Base-by-base conservation (phyloP, 768 basidiomycete genomes). In the Tylopilus cervinicoccineus region DNA sequence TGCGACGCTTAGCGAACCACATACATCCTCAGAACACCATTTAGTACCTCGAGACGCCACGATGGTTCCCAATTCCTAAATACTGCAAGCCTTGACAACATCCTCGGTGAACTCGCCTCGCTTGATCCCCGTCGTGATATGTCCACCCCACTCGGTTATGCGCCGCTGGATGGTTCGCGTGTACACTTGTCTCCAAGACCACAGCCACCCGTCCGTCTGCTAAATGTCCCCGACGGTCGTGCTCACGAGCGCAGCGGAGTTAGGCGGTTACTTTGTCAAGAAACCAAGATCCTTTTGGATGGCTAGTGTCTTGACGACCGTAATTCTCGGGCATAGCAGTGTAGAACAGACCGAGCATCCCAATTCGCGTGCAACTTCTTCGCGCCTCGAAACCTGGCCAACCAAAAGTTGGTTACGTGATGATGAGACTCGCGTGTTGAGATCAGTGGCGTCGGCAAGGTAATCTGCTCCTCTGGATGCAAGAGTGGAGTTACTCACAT, bases 391-490 rank as follows among this genome's bases (percentile, higher is more conserved):
- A 43, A 44, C 22, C 20, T 31, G 23, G 9, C 22, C 23, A 7
- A 13, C 36, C 42, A 27, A 36, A n/a, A 20, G 17, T 32, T 9
- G 4, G 16, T 59, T 53, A 59, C 59, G 58, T 59, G 27, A 34
- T 22, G 11, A n/a, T 26, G 14, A 29, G 39, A 37, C 33, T 34
- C 20, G 22, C 36, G 5, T 33, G 38, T 34, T 42, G 27, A 48
- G 33, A 52, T 45, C 41, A 48, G 52, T 58, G 57, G 48, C 59
- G 46, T 47, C 38, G 28, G 41, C 27, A 37, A 60, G 39, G 45
- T 33, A 47, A 37, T 48, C 6, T 8, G 17, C 17, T 29, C 24
- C 19, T 11, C 23, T 38, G 6, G 40, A 24, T 38, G 34, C 12
- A 12, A 22, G 22, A 33, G 47, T 36, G 50, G 36, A 20, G 20